Percentiles rank a stretch among this genome's conserved stretches.
Evolutionary conservation across 2,329 filamentous ascomycete genomes (phyloP).

Genomic region (Aspergillus clavatus): DNA sequence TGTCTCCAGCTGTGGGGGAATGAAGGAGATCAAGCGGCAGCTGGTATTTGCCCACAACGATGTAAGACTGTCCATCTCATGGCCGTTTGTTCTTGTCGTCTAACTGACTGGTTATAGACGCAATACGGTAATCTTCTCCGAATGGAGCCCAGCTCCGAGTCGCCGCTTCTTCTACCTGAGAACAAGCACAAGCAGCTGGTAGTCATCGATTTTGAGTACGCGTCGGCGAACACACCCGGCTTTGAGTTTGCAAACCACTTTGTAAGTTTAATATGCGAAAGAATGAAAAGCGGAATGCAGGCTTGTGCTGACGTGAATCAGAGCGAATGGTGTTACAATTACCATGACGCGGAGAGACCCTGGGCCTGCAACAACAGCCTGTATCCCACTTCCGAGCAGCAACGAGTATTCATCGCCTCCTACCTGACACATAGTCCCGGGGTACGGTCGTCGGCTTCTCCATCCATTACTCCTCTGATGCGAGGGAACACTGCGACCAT

Average conservation of each 20-base stretch:
- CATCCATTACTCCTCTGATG: constrained; percentile 39
- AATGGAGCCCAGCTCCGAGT: constrained; percentile 63
- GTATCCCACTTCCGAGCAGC: constrained; percentile 78
- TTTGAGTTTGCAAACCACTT: constrained; percentile 98
- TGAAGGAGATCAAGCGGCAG: constrained; percentile 61
- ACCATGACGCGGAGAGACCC: constrained; percentile 66
- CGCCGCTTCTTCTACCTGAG: constrained; percentile 78
- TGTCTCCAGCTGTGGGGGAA: constrained; percentile 64
- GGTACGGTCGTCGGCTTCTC: constrained; percentile 20
- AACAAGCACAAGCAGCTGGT: constrained; percentile 95
- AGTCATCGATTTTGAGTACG: constrained; percentile 98
- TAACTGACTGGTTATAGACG: constrained; percentile 55
- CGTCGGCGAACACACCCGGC: constrained; percentile 78
- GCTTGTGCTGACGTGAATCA: constrained; percentile 23
- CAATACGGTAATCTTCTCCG: constrained; percentile 98
- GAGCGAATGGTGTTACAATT: constrained; percentile 97
- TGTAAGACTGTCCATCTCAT: constrained; percentile 49
- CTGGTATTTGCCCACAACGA: constrained; percentile 98
- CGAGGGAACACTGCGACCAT: constrained; percentile 49
- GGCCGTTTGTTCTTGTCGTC: not conserved
- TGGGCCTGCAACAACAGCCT: constrained; percentile 62
- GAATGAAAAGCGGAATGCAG: too few species aligned
- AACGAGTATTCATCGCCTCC: constrained; percentile 75
- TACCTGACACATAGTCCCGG: constrained; percentile 77
- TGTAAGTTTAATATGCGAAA: constrained; percentile 43